Evolutionary conservation across 441 rosid species (phyloP).

Genomic region (Populus hybrid): DNA sequence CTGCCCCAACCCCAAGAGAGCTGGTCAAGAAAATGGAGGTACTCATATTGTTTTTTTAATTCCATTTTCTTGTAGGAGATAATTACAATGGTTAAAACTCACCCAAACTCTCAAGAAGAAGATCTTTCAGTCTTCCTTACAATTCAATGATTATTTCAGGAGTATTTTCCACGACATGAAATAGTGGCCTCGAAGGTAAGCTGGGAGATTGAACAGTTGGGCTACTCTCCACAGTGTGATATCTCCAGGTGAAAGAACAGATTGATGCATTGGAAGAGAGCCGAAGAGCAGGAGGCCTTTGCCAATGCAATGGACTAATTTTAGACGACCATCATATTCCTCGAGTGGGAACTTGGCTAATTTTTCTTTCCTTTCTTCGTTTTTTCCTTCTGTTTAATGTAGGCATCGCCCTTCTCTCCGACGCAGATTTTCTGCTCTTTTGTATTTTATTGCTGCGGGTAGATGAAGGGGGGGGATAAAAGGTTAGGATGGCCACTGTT

Average conservation of each 20-base stretch:
- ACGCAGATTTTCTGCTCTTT: not conserved
- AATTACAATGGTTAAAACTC: not conserved
- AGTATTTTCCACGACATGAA: constrained; percentile 77
- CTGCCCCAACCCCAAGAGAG: constrained; percentile 68
- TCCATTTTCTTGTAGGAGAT: not conserved
- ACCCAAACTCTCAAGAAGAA: not conserved
- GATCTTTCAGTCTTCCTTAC: not conserved
- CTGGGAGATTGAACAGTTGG: constrained; percentile 77
- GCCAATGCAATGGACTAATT: constrained; percentile 20
- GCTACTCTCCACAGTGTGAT: constrained; percentile 43
- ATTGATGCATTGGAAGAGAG: not conserved
- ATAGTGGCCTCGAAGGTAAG: constrained; percentile 67
- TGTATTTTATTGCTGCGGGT: not conserved
- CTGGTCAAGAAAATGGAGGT: constrained; percentile 90
- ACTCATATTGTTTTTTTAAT: not conserved
- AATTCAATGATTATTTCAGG: constrained; percentile 31
- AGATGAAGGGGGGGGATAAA: not conserved
- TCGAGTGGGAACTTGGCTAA: not conserved
- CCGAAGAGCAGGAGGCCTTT: not conserved
- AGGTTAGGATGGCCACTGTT: not conserved
- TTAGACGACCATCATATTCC: constrained; percentile 23
- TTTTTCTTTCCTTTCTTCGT: too few species aligned
- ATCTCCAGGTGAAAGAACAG: constrained; percentile 52
- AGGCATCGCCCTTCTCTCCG: not conserved
- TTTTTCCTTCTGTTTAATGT: too few species aligned